Conservation (phyloP, 495 filamentous ascomycete genomes). For the Aspergillus hancockii region DNA sequence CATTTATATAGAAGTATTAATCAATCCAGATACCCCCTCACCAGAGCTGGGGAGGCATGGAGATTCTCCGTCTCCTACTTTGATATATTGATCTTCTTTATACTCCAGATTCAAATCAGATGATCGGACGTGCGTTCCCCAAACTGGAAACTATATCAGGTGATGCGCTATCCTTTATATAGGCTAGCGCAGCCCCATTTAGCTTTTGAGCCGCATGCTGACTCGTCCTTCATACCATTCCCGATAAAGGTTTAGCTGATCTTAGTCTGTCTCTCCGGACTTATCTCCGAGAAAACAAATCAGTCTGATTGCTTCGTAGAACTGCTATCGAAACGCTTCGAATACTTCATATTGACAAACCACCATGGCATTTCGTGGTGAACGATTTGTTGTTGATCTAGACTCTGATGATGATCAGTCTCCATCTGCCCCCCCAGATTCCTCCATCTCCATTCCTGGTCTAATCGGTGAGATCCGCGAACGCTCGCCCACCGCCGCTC, state of each 20-base stretch:
- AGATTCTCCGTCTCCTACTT: neutral
- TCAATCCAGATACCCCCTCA: too few species aligned
- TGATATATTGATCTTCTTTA: neutral
- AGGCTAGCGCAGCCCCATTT: slow-evolving; percentile 33
- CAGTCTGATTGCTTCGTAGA: too few species aligned
- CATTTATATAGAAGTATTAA: too few species aligned
- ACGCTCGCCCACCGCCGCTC: slow-evolving; percentile 52
- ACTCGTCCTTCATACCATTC: slow-evolving; percentile 15
- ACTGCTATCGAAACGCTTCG: neutral
- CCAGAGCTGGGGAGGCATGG: neutral
- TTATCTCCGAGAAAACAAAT: neutral
- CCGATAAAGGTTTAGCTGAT: slow-evolving; percentile 30
- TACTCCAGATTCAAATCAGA: slow-evolving; percentile 15
- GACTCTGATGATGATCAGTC: slow-evolving; percentile 40
- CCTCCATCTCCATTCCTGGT: slow-evolving; percentile 32
- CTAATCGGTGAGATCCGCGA: slow-evolving; percentile 81
- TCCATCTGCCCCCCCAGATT: slow-evolving; percentile 21
- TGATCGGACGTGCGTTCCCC: slow-evolving; percentile 22
- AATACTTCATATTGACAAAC: too few species aligned
- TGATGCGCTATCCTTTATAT: slow-evolving; percentile 20
- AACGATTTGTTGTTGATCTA: slow-evolving; percentile 60
- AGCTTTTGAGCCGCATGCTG: slow-evolving; percentile 49
- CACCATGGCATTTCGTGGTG: slow-evolving; percentile 59
- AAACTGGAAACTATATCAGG: slow-evolving; percentile 21
- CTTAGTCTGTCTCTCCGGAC: slow-evolving; percentile 5